Base-by-base conservation (phyloP, 2,329 filamentous ascomycete genomes). In the Curvularia lunata region DNA sequence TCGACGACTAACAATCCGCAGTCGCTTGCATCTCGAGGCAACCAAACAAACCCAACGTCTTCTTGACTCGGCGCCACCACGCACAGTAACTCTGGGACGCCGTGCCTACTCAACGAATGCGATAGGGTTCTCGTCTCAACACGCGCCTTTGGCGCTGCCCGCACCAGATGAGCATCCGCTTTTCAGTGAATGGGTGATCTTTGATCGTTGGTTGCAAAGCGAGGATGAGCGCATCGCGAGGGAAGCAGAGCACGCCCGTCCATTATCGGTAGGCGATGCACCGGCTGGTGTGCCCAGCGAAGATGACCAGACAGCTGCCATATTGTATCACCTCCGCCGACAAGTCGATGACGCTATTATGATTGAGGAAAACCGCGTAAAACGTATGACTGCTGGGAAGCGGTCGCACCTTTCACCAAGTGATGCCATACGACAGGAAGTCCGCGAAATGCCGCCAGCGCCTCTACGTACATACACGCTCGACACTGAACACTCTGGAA, bases 321-420 rank as follows among this genome's bases (percentile, higher is more conserved):
- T 68, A 12, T 51, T 74, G 2, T 69, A 71, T 38, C 72, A 69
- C 32, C 51, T 74, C 8, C 60, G 67, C 40, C 59, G 65, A 41
- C 69, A 74, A 43, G 56, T 74, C 5, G 72, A 75, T 46, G 71
- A 72, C 47, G 71, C 70, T 3, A 69, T 74, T 8, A 45, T 67
- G 19, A 65, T 75, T 9, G 67, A 71, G 48, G 72, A 75, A 43
- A 75, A 74, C 42, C 68, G 70, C 10, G 63, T 63, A 37, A 75
- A 75, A 56, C 55, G 72, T 12, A 53, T 59, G 1, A 66, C 67
- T 8, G 58, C 64, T 1, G 72, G 70, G 23, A 65, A 61, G 40
- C 61, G 70, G 19, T 64, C 67, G 7, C 67, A 68, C 42, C 63
- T 75, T n/a, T 62, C 61, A 2, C 72, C 71, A 6, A 73, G 68